A percentile compares a stretch with the other conserved stretches of the same genome.
Conservation (phyloP, 331 rosid genomes). For the Prunus yedoensis region DNA sequence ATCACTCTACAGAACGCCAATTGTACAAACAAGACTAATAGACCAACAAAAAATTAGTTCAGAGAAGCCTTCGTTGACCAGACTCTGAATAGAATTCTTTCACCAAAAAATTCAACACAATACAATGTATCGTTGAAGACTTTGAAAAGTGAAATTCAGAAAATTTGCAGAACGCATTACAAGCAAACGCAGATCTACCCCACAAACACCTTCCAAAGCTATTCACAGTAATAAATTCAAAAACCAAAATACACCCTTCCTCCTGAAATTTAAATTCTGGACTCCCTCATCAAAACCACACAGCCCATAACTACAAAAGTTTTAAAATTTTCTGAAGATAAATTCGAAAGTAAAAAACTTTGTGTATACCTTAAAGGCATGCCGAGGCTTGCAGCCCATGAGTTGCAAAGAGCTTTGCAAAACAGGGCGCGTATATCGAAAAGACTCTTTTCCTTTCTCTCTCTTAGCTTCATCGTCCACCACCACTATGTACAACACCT, state of each 20-base stretch:
- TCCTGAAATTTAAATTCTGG: neutral
- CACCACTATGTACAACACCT: slow-evolving; percentile 69
- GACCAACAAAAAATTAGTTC: neutral
- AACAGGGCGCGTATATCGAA: slow-evolving; percentile 74
- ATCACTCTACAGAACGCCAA: slow-evolving; percentile 10
- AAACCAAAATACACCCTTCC: neutral
- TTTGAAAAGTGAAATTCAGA: slow-evolving; percentile 1
- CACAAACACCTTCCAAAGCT: neutral
- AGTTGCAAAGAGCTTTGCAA: slow-evolving; percentile 86
- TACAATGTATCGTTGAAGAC: slow-evolving; percentile 12
- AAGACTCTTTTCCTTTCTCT: slow-evolving; percentile 56
- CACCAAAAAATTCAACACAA: neutral
- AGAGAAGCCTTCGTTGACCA: slow-evolving; percentile 9
- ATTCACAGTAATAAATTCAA: neutral
- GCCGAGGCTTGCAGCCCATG: slow-evolving; percentile 95
- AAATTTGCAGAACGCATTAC: neutral
- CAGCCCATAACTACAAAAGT: neutral
- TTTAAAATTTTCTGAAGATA: neutral
- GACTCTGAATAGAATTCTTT: neutral
- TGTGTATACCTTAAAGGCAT: slow-evolving; percentile 77
- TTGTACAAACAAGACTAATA: slow-evolving; percentile 6
- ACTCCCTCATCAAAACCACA: neutral
- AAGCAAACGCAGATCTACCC: slow-evolving; percentile 38
- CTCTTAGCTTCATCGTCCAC: slow-evolving; percentile 52
- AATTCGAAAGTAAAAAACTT: neutral